A percentile compares a stretch with the other conserved stretches of the same genome.
Evolutionary conservation across 176 grass and related monocot species (phyloP).

Genomic region (Musa troglodytarum): DNA sequence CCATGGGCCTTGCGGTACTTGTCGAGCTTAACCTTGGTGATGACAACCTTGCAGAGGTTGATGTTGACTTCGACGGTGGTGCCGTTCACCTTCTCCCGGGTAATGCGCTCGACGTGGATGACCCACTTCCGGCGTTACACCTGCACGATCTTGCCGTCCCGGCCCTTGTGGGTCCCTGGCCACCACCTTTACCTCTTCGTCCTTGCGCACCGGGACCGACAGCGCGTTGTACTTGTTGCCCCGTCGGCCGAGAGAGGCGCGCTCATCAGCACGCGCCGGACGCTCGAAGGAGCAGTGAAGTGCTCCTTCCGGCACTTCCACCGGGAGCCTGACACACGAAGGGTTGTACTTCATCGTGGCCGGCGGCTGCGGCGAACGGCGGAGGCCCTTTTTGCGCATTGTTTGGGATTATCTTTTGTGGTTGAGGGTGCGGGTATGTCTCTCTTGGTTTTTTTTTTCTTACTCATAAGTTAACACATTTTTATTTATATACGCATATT

Average conservation of each 20-base stretch:
- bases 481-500: too few relatives aligned
- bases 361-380: neutral
- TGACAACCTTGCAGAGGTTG: slow-evolving; percentile 13
- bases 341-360: slow-evolving; percentile 70
- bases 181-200: neutral
- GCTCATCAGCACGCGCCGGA: slow-evolving; percentile 80
- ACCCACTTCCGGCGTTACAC: too few relatives aligned
- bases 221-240: neutral
- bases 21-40: slow-evolving; percentile 95
- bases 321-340: slow-evolving; percentile 57
- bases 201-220: neutral
- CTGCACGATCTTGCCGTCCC: too few relatives aligned
- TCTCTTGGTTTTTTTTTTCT: too few relatives aligned
- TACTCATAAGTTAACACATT: too few relatives aligned
- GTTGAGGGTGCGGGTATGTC: too few relatives aligned
- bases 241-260: slow-evolving; percentile 52
- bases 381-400: too few relatives aligned
- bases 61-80: too few relatives aligned
- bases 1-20: slow-evolving; percentile 84
- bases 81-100: too few relatives aligned
- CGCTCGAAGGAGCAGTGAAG: slow-evolving; percentile 80
- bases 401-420: too few relatives aligned
- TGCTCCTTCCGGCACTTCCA: slow-evolving; percentile 94
- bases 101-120: too few relatives aligned
- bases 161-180: neutral